A percentile compares a stretch with the other conserved stretches of the same genome.
These are phyloP conservation scores for Aspergillus texensis DNA, from an alignment of 2,329 filamentous ascomycete species.

Conservation along the genomic window DNA sequence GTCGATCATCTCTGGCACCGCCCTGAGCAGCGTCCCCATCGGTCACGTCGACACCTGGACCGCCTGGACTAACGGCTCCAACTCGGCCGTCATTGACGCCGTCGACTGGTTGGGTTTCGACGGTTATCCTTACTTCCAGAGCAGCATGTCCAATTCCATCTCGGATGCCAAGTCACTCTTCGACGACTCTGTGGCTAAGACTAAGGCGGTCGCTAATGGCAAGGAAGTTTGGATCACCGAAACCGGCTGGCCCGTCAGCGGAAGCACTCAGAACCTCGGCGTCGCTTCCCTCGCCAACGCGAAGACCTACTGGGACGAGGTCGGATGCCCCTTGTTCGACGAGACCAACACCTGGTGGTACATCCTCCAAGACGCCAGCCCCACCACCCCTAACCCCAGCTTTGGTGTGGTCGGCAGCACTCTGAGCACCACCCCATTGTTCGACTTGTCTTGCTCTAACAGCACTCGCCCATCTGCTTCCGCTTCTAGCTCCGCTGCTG, in stretches of 20 bases:
- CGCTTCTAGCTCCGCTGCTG: neutral
- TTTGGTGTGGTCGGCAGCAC: conserved; percentile 32
- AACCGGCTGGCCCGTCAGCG: conserved; percentile 82
- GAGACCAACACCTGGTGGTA: conserved; percentile 49
- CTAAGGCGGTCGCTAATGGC: conserved; percentile 59
- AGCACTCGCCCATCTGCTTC: conserved; percentile 20
- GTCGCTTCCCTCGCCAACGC: conserved; percentile 69
- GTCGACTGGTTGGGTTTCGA: too few species aligned
- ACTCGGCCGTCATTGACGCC: too few species aligned
- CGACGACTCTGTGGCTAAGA: conserved; percentile 60
- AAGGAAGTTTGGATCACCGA: conserved; percentile 86
- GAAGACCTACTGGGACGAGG: conserved; percentile 76
- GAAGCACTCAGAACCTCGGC: conserved; percentile 63
- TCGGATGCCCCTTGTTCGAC: conserved; percentile 65
- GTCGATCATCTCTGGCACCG: too few species aligned
- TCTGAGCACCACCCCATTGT: conserved; percentile 41
- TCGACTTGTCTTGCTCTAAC: conserved; percentile 39
- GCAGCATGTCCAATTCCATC: too few species aligned
- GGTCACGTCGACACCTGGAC: too few species aligned
- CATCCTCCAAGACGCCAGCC: conserved; percentile 40
- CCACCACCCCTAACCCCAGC: conserved; percentile 13
- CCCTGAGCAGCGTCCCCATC: too few species aligned
- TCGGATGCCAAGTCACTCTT: too few species aligned
- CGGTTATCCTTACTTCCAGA: too few species aligned
- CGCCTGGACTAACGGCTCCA: too few species aligned